Conservation (phyloP, 2,329 filamentous ascomycete genomes). For the Madurella mycetomatis region DNA sequence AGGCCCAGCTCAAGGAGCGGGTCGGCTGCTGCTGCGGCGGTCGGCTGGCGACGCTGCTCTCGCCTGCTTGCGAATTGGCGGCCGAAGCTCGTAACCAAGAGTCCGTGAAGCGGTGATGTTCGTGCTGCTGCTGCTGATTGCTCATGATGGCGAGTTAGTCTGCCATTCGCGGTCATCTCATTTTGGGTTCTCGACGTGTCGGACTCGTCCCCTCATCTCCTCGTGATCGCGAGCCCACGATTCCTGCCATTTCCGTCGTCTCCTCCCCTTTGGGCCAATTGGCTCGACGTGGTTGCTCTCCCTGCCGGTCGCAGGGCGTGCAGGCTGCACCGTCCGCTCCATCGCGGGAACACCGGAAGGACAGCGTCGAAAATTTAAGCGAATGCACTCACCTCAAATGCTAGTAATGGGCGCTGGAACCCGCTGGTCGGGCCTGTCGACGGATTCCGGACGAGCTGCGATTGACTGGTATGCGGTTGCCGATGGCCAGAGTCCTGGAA, state of each 20-base stretch:
- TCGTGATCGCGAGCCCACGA: not conserved
- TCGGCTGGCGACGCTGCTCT: constrained; percentile 16
- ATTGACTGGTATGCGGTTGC: constrained; percentile 22
- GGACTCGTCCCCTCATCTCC: not conserved
- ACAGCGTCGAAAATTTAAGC: not conserved
- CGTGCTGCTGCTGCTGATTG: constrained; percentile 11
- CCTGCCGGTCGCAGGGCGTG: constrained; percentile 12
- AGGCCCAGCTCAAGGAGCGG: constrained; percentile 8
- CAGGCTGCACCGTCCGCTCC: constrained; percentile 14
- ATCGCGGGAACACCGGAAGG: constrained; percentile 7
- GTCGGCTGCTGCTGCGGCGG: constrained; percentile 10
- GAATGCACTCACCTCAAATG: constrained; percentile 11
- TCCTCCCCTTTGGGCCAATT: constrained; percentile 9
- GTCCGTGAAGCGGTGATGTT: constrained; percentile 4
- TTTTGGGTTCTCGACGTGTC: not conserved
- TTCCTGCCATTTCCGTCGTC: not conserved
- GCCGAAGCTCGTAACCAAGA: constrained; percentile 14
- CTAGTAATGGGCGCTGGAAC: not conserved
- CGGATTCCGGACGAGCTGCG: constrained; percentile 12
- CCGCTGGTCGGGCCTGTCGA: constrained; percentile 11
- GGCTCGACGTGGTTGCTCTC: constrained; percentile 13
- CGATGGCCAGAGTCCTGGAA: constrained; percentile 19
- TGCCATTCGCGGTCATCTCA: constrained; percentile 5
- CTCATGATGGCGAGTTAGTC: constrained; percentile 19
- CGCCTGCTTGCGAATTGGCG: constrained; percentile 13